Conservation (phyloP, 2,329 filamentous ascomycete genomes). For the Pyrenochaeta sp. region DNA sequence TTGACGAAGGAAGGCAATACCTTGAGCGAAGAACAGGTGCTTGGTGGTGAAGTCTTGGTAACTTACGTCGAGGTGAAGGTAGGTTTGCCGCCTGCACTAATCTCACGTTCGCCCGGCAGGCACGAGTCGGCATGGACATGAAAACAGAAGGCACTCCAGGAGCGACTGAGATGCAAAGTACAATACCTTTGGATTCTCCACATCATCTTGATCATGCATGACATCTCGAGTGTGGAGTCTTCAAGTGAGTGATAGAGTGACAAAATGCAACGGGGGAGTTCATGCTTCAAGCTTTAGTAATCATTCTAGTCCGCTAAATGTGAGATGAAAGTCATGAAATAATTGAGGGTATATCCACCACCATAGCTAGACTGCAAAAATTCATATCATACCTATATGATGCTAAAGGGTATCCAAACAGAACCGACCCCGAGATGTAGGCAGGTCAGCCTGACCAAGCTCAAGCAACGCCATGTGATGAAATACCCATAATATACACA, state of each 20-base stretch:
- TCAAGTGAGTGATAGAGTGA: too few species aligned
- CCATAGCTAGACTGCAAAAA: background rate
- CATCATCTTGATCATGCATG: too few species aligned
- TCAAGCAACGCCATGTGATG: constrained; percentile 1
- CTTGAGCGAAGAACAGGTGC: background rate
- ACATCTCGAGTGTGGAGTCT: too few species aligned
- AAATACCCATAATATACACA: constrained; percentile 1
- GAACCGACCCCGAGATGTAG: background rate
- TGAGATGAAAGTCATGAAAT: constrained; percentile 10
- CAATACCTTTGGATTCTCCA: too few species aligned
- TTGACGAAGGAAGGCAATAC: background rate
- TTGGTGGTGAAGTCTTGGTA: background rate
- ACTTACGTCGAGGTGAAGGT: background rate
- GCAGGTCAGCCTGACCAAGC: background rate
- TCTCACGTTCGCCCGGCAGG: background rate
- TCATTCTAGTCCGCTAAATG: background rate
- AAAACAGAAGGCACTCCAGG: too few species aligned
- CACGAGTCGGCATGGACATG: background rate
- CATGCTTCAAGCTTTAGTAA: too few species aligned
- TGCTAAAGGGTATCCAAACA: constrained; percentile 16
- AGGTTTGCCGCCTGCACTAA: background rate
- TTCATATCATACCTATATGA: constrained; percentile 6
- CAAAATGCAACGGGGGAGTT: too few species aligned
- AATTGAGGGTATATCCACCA: constrained; percentile 26
- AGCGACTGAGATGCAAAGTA: too few species aligned